Base-by-base conservation (phyloP, 306 rosid genomes). In the Cercis canadensis region DNA sequence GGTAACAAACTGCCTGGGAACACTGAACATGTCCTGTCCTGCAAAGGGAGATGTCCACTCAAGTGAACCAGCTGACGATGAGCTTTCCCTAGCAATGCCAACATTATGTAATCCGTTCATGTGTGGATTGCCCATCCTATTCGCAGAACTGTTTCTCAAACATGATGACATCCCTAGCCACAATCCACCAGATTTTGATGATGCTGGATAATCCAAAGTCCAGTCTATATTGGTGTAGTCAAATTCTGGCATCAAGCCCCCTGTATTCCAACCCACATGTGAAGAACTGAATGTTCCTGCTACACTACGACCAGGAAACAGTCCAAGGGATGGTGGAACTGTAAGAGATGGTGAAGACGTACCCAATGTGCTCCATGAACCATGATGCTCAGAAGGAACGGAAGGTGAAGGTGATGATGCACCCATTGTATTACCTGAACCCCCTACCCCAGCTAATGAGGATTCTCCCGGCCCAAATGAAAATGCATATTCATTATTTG, bases 41-140 rank as follows among this genome's bases (percentile, higher is more conserved):
- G 87, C 91, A 39, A 92, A 92, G 14, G 97, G 96, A 41, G 96
- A 74, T 0, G 89, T 81, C 97, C 97, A 92, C 24, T 88, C 96
- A n/a, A 88, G 70, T 39, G 84, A 82, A 37, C 86, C 89, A 4
- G 74, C 62, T 7, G 83, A 74, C 7, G 88, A 71, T 51, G 88
- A 62, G 56, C 14, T 63, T 62, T 89, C 96, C 45, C 76, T 59
- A 39, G 68, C 72, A 60, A 66, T 75, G 51, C 90, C 86, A 32
- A 72, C 95, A 71, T 82, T 85, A 54, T 80, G 90, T 40, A 80
- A 77, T 67, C 95, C 87, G 31, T 53, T 58, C 58, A 80, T 72
- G 60, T 73, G 68, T 41, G 75, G 78, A 77, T 65, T 17, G 63
- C 59, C 60, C 73, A 69, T 62, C 47, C 82, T 69, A 76, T 78